Percentiles rank a stretch among this genome's conserved stretches.
phyloP scores from a whole-genome alignment of 768 basidiomycete genomes.

The Tylopilus sp. region DNA sequence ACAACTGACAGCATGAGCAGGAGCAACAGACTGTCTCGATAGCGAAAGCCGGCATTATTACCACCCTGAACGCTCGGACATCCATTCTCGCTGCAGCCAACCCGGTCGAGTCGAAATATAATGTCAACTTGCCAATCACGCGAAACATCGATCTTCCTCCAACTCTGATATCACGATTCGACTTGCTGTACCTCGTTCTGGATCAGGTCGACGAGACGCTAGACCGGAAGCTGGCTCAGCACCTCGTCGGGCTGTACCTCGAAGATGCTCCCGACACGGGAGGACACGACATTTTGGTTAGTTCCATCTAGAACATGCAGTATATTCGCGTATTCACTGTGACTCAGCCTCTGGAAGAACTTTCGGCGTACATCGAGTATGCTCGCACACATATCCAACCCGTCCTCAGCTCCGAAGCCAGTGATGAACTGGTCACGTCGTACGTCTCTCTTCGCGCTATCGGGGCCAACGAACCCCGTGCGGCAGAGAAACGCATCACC shows the following conservation, averaged over 20 bases:
- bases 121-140: constrained; percentile 87
- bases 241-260: constrained; percentile 89
- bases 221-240: constrained; percentile 86
- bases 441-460: constrained; percentile 95
- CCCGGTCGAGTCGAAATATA: constrained; percentile 94
- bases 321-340: constrained; percentile 5
- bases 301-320: constrained; percentile 21
- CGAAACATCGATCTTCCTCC: constrained; percentile 97
- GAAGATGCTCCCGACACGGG: constrained; percentile 72
- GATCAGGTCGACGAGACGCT: constrained; percentile 89
- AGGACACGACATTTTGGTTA: constrained; percentile 72
- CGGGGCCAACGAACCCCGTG: constrained; percentile 79
- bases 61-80: constrained; percentile 96
- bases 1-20: constrained; percentile 38
- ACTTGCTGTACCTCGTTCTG: constrained; percentile 91
- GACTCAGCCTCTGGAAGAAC: constrained; percentile 76
- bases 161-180: constrained; percentile 96
- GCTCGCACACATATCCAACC: constrained; percentile 86
- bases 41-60: constrained; percentile 98
- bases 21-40: constrained; percentile 99
- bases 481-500: constrained; percentile 90
- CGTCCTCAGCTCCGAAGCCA: constrained; percentile 79
- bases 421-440: constrained; percentile 75
- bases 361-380: constrained; percentile 94
- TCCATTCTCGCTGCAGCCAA: constrained; percentile 98